phyloP scores from a whole-genome alignment of 2,329 filamentous ascomycete genomes.

The Alternaria conjuncta region DNA sequence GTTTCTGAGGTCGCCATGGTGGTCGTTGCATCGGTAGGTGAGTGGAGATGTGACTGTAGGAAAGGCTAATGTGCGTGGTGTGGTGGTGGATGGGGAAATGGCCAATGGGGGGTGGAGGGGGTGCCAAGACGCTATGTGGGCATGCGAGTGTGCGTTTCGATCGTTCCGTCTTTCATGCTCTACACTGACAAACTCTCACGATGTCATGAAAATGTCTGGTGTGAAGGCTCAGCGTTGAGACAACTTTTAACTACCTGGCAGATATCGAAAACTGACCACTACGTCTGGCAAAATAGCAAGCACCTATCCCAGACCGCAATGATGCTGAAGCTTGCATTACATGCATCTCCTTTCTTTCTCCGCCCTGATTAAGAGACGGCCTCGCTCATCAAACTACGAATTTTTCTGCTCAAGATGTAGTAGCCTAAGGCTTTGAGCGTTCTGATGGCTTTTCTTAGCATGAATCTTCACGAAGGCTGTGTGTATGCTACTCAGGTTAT shows the following conservation, averaged over 20 bases:
- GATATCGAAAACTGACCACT: not conserved
- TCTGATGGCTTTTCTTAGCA: not conserved
- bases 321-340: not conserved
- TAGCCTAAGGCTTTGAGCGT: not conserved
- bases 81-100: not conserved
- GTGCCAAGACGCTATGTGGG: conserved; percentile 9
- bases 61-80: not conserved
- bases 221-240: not conserved
- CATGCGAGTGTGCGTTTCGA: not conserved
- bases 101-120: conserved; percentile 12
- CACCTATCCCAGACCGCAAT: not conserved
- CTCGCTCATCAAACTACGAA: no score
- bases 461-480: not conserved
- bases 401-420: not conserved
- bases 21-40: not conserved
- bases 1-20: conserved; percentile 27
- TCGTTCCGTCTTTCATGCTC: not conserved
- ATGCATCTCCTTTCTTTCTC: not conserved
- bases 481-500: not conserved
- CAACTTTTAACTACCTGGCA: not conserved
- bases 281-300: not conserved
- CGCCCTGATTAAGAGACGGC: not conserved
- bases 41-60: not conserved
- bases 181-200: not conserved
- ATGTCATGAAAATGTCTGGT: not conserved